phyloP scores from a whole-genome alignment of 2,329 filamentous ascomycete genomes.

The Boeremia exigua region DNA sequence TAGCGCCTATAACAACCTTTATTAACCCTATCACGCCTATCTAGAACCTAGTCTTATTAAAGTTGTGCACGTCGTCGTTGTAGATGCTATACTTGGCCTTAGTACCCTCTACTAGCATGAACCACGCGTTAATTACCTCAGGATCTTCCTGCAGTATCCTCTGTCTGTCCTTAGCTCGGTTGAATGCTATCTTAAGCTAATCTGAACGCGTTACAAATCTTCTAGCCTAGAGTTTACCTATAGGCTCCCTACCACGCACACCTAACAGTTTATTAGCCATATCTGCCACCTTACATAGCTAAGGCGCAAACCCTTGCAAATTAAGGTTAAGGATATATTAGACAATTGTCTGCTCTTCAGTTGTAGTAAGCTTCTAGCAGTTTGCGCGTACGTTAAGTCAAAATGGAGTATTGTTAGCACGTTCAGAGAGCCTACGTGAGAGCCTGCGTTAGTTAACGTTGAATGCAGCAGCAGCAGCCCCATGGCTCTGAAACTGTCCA shows the following conservation, averaged over 20 bases:
- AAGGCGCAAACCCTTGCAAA: background rate
- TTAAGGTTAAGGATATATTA: background rate
- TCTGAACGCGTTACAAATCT: background rate
- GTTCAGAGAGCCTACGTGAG: too few relatives aligned
- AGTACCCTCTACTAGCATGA: too few relatives aligned
- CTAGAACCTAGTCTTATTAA: slow-evolving; percentile 37
- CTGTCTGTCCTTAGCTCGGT: slow-evolving; percentile 16
- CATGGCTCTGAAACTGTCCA: too few relatives aligned
- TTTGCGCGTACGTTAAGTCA: too few relatives aligned
- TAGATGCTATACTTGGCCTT: slow-evolving; percentile 16
- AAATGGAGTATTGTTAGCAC: too few relatives aligned
- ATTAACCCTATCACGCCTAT: too few relatives aligned
- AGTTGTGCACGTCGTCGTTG: slow-evolving; percentile 12
- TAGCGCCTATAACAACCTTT: too few relatives aligned
- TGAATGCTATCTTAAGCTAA: slow-evolving; percentile 10
- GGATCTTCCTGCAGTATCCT: slow-evolving; percentile 15
- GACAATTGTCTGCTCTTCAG: background rate
- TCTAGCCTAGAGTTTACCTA: background rate
- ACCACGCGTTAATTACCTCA: slow-evolving; percentile 5
- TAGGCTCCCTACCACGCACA: background rate
- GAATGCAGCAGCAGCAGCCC: too few relatives aligned
- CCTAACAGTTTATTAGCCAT: background rate
- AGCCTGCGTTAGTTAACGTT: too few relatives aligned
- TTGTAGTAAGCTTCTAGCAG: background rate
- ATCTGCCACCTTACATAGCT: background rate